These are phyloP conservation scores for Platanus orientalis DNA, from an alignment of 164 flowering plant species.

Conservation along the genomic window DNA sequence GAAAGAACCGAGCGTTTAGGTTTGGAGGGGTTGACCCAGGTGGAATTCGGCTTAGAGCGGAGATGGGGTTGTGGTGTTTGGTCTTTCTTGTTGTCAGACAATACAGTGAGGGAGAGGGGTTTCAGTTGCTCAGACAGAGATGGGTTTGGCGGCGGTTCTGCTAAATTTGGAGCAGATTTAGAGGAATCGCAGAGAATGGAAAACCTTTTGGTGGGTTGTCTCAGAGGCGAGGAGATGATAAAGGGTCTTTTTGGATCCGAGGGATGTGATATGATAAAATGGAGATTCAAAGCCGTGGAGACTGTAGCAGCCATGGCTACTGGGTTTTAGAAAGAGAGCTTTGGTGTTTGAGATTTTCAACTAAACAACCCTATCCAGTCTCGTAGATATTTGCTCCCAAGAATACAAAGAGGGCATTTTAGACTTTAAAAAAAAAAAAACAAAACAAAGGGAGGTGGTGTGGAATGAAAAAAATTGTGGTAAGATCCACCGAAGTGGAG, in stretches of 20 bases:
- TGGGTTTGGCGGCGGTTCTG: slow-evolving; percentile 25
- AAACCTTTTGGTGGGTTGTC: slow-evolving; percentile 23
- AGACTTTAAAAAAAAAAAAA: too few relatives aligned
- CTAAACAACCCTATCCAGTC: too few relatives aligned
- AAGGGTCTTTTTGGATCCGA: slow-evolving; percentile 23
- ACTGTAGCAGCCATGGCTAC: slow-evolving; percentile 1
- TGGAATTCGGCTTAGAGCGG: slow-evolving; percentile 66
- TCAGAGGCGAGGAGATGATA: slow-evolving; percentile 30
- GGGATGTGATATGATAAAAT: not conserved
- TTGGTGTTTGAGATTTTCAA: not conserved
- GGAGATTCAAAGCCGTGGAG: not conserved
- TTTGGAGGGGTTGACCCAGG: slow-evolving; percentile 86
- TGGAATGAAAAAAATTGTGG: too few relatives aligned
- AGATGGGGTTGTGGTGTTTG: slow-evolving; percentile 27
- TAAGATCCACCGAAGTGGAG: too few relatives aligned
- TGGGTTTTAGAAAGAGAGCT: not conserved
- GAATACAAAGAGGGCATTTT: too few relatives aligned
- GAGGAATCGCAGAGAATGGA: slow-evolving; percentile 39
- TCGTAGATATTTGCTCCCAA: not conserved
- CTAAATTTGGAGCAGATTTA: slow-evolving; percentile 17
- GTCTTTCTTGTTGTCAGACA: slow-evolving; percentile 8
- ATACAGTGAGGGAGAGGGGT: slow-evolving; percentile 37
- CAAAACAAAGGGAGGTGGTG: too few relatives aligned
- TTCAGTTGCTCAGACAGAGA: slow-evolving; percentile 76
- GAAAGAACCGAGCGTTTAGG: slow-evolving; percentile 70